Evolutionary conservation across 768 basidiomycete species (phyloP).

Genomic region (Antrodiella citrinella): DNA sequence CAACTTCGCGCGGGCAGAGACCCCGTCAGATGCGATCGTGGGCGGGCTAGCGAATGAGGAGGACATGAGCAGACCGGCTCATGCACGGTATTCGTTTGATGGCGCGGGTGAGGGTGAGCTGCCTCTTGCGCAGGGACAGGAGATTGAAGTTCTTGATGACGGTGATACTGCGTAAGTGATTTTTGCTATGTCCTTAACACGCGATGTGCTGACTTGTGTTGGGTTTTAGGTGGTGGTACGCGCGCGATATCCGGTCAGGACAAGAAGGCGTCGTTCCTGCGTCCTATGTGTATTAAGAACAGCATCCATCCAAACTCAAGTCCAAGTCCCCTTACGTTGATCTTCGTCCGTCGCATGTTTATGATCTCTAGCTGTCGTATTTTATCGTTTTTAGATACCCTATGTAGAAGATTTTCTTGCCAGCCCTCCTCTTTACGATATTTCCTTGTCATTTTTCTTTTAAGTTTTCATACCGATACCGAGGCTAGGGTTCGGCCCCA

Average conservation of each 20-base stretch:
- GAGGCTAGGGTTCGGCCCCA: no score
- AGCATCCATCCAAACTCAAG: neutral
- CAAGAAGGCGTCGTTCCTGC: slow-evolving; percentile 88
- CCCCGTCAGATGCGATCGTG: slow-evolving; percentile 61
- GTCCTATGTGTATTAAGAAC: slow-evolving; percentile 73
- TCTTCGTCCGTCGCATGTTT: neutral
- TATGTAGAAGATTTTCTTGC: slow-evolving; percentile 18
- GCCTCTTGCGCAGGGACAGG: slow-evolving; percentile 55
- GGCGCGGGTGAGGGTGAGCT: slow-evolving; percentile 75
- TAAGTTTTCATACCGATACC: neutral
- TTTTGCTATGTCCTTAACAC: neutral
- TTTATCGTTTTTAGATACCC: slow-evolving; percentile 13
- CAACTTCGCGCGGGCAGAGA: slow-evolving; percentile 73
- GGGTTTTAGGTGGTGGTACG: slow-evolving; percentile 83
- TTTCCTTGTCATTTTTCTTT: slow-evolving; percentile 2
- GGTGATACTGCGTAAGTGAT: slow-evolving; percentile 65
- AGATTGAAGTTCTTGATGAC: slow-evolving; percentile 74
- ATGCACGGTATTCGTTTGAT: slow-evolving; percentile 79
- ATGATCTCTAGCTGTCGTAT: slow-evolving; percentile 6
- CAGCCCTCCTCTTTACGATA: slow-evolving; percentile 7
- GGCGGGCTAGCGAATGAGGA: slow-evolving; percentile 53
- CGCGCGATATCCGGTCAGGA: slow-evolving; percentile 70
- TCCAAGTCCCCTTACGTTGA: neutral
- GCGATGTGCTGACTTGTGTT: slow-evolving; percentile 11
- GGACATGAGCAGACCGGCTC: slow-evolving; percentile 65